Base-by-base conservation (phyloP, 2,329 filamentous ascomycete species). In the Fusarium continuum region DNA sequence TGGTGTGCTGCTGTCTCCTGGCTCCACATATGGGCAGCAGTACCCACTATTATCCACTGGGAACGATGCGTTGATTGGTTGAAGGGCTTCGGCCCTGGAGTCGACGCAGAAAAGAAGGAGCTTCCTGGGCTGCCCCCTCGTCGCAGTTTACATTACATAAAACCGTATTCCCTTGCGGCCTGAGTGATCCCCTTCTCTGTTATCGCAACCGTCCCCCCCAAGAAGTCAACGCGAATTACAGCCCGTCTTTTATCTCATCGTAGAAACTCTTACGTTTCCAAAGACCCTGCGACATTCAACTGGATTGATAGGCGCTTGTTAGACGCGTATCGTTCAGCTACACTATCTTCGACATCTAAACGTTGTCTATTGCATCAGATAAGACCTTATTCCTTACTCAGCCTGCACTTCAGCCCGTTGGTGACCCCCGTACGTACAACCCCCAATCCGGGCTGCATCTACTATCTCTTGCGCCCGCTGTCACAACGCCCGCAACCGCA, bases 91-190 rank as follows among this genome's bases (percentile, higher is more conserved):
- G 50, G 63, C 59, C 64, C 64, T 67, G 51, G 31, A 57, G 48
- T 41, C 34, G 44, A 49, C 57, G 41, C 50, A 67, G 55, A 61
- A 65, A 67, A 67, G 51, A 67, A 67, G 55, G 58, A 61, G 50
- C 41, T 55, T 52, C 57, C 50, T 64, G 68, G 64, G 64, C 63
- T 53, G 68, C 68, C 65, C 68, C 68, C 69, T 70, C 68, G 36
- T 70, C 54, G 54, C 70, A 74, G 73, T 74, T 75, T 69, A 73
- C 72, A 75, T 76, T 76, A 76, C 75, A 76, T 77, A 76, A 77
- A 77, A 76, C 56, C 56, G 56, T 60, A 60, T 60, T 60, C 56
- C 56, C 56, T 60, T 60, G 55, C 55, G 56, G 66, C 73, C 72
- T 69, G 68, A 61, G 59, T 61, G 70, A 65, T 71, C 73, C 73